These are phyloP conservation scores for Fusarium humuli DNA, from an alignment of 2,329 filamentous ascomycete species.

Conservation along the genomic window DNA sequence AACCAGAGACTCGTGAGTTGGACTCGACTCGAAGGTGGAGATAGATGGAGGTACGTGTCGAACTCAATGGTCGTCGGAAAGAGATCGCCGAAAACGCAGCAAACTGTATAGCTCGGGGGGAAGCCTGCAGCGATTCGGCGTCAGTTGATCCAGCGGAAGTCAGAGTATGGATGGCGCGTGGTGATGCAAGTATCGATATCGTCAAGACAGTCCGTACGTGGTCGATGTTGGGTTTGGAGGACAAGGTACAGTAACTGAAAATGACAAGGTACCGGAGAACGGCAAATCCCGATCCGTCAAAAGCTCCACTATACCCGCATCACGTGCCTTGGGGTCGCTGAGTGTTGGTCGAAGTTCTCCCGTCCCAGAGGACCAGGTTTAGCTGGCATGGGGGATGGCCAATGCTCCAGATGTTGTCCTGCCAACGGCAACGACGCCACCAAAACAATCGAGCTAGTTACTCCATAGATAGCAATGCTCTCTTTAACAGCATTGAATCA, in stretches of 20 bases:
- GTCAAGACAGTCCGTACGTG: constrained; percentile 44
- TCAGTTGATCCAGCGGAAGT: constrained; percentile 31
- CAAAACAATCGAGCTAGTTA: constrained; percentile 40
- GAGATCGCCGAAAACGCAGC: constrained; percentile 42
- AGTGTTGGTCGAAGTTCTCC: not conserved
- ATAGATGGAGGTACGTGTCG: constrained; percentile 44
- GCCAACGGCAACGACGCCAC: constrained; percentile 35
- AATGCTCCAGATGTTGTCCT: constrained; percentile 21
- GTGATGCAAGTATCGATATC: constrained; percentile 47
- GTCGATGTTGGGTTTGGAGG: constrained; percentile 47
- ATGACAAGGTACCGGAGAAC: constrained; percentile 47
- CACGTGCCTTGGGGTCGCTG: constrained; percentile 42
- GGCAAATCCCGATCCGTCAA: constrained; percentile 48
- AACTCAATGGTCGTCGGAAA: constrained; percentile 40
- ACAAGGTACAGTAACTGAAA: constrained; percentile 51
- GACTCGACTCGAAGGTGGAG: constrained; percentile 41
- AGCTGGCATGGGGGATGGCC: not conserved
- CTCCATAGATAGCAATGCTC: constrained; percentile 9
- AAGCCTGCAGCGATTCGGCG: constrained; percentile 41
- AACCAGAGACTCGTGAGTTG: constrained; percentile 37
- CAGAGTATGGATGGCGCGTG: constrained; percentile 35
- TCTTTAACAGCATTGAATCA: constrained; percentile 33
- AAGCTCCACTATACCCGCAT: constrained; percentile 32
- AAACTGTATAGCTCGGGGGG: constrained; percentile 42
- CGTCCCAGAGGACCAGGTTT: not conserved